Evolutionary conservation across 1,284 basidiomycete genomes (phyloP), one percentile per base, ranked within the genome.

Genomic region (Ganoderma leucocontextum): DNA sequence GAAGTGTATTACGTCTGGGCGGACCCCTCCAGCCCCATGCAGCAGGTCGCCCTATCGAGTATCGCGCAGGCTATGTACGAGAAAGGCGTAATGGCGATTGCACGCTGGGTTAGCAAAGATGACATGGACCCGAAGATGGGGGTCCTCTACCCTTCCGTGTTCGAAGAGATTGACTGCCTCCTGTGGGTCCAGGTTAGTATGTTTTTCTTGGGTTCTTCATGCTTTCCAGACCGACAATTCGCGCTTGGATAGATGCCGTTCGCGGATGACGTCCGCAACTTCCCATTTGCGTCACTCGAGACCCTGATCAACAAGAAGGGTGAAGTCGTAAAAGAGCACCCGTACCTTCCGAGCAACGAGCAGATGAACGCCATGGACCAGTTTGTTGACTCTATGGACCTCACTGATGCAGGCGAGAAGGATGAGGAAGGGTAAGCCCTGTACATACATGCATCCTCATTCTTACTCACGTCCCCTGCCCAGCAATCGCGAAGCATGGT

Each of bases 1-100:
- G 97, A 99, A 80, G 86, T 97, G 33, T 90, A 92, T 69, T 97
- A 96, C 76, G 84, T 99, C 42, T 96, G 93, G 88, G 95, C 91
- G 0, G 91, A 95, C 70, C 85, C 90, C 1, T 80, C 81, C 1
- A 88, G 89, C 9, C 83, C 91, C 9, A 85, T 88, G 60, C 89
- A 95, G 58, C 95, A 98, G 80, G 88, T 96, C 35, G 89, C 93
- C 15, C 86, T 99, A 59, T 96, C 95, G 0, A 93, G 95, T 22
- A 86, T 99, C 39, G 91, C 94, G 0, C 87, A 92, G 74, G 97
- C 92, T 1, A 95, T 98, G 93, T 78, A 75, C 42, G 72, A 75
- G 65, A 74, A 75, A 62, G 71, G 70, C 9, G 68, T 70, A 36
- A 83, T 91, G 74, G 96, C 95, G 0, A 91, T 98, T 52, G 90